Evolutionary conservation across 345 rosid genomes (phyloP).

Genomic region (Pugionium cornutum): DNA sequence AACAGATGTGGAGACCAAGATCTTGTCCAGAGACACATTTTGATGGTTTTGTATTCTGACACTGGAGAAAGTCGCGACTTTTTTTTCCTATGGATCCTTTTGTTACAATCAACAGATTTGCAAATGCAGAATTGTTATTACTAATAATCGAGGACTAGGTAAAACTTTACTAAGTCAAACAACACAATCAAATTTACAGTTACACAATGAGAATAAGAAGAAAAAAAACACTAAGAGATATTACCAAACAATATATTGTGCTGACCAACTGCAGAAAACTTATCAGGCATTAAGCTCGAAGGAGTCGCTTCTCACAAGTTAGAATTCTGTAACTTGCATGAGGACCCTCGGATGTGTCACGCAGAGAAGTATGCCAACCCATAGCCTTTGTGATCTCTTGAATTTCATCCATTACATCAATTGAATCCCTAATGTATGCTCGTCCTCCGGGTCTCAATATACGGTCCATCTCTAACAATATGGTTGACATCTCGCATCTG

Average conservation of each 20-base stretch:
- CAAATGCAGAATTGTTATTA: constrained; percentile 1
- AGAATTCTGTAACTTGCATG: constrained; percentile 89
- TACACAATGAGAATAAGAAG: constrained; percentile 15
- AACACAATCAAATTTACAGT: constrained; percentile 34
- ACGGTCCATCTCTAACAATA: constrained; percentile 98
- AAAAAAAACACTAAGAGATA: constrained; percentile 13
- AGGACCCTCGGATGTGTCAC: constrained; percentile 92
- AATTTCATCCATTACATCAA: constrained; percentile 81
- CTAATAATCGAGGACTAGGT: neutral
- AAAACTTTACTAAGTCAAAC: constrained; percentile 27
- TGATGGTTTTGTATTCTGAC: constrained; percentile 14
- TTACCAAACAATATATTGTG: constrained; percentile 31
- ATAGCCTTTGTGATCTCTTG: constrained; percentile 71
- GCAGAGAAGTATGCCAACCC: constrained; percentile 78
- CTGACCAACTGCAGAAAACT: constrained; percentile 11
- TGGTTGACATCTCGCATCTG: constrained; percentile 88
- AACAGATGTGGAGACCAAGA: constrained; percentile 53
- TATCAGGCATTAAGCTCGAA: constrained; percentile 29
- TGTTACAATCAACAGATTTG: neutral
- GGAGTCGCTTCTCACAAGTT: constrained; percentile 74
- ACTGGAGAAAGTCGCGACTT: neutral
- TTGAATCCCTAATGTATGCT: constrained; percentile 78
- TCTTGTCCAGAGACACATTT: constrained; percentile 13
- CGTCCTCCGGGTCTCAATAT: constrained; percentile 92
- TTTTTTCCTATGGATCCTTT: constrained; percentile 10